phyloP scores from a whole-genome alignment of 1,139 yeast genomes.

The Debaryomycetaceae sp. region DNA sequence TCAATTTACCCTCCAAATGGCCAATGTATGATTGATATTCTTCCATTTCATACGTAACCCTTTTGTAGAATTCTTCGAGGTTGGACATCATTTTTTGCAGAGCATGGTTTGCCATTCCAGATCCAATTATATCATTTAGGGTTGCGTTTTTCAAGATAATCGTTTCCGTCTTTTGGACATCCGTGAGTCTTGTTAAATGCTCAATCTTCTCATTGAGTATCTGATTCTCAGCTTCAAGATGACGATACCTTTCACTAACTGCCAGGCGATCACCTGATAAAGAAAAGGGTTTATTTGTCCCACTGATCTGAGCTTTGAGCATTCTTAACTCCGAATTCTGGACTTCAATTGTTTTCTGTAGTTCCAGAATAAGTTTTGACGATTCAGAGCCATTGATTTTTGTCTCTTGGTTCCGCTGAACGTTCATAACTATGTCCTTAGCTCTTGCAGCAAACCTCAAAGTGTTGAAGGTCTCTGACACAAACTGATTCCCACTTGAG shows the following conservation, averaged over 20 bases:
- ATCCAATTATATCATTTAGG: constrained; percentile 46
- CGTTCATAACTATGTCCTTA: constrained; percentile 72
- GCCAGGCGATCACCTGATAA: not conserved
- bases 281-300: constrained; percentile 1
- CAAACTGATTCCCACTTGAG: constrained; percentile 32
- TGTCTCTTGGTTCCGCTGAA: constrained; percentile 48
- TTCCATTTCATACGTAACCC: constrained; percentile 49
- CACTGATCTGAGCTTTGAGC: constrained; percentile 14
- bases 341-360: constrained; percentile 41
- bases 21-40: constrained; percentile 62
- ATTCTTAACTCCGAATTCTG: constrained; percentile 40
- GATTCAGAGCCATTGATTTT: constrained; percentile 36
- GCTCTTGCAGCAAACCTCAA: constrained; percentile 92
- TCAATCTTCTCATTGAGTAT: constrained; percentile 65
- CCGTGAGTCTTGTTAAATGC: constrained; percentile 61
- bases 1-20: constrained; percentile 59
- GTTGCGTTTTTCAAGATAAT: constrained; percentile 53
- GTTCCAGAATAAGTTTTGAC: constrained; percentile 43
- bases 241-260: constrained; percentile 24
- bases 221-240: constrained; percentile 58
- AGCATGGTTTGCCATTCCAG: constrained; percentile 26
- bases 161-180: constrained; percentile 54
- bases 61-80: constrained; percentile 44
- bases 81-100: constrained; percentile 42
- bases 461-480: constrained; percentile 81